Percentiles rank a stretch among this genome's conserved stretches.
phyloP scores from a whole-genome alignment of 306 rosid species.

The Crotalaria pallida region DNA sequence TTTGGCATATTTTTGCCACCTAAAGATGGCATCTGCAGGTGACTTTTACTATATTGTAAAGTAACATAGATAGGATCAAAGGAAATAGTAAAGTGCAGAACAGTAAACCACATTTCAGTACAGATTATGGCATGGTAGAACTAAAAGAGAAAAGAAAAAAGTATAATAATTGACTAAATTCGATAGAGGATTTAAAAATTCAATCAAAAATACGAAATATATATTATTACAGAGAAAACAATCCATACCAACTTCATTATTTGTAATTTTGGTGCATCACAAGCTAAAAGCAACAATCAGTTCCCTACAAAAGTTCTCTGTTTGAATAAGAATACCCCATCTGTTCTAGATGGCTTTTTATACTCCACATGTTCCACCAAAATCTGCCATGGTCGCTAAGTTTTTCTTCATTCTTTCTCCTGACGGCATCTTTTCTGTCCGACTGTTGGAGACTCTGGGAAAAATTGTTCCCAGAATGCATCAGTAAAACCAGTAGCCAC shows the following conservation, averaged over 20 bases:
- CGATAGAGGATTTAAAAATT: not conserved
- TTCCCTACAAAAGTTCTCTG: constrained; percentile 36
- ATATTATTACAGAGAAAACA: too few relatives aligned
- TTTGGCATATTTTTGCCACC: too few relatives aligned
- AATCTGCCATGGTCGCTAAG: constrained; percentile 32
- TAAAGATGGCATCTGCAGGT: not conserved
- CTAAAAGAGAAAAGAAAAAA: not conserved
- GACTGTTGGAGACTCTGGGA: constrained; percentile 74
- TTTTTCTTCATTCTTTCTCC: constrained; percentile 24
- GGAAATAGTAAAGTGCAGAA: not conserved
- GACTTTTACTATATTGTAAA: not conserved
- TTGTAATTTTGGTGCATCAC: constrained; percentile 35
- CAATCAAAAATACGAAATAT: constrained; percentile 12
- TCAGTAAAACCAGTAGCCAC: constrained; percentile 52
- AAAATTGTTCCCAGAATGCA: constrained; percentile 73
- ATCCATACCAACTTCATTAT: too few relatives aligned
- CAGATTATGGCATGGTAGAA: not conserved
- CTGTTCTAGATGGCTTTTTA: constrained; percentile 59
- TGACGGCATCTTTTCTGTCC: constrained; percentile 37
- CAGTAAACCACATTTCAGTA: not conserved
- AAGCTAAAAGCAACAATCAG: constrained; percentile 29
- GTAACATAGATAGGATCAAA: not conserved
- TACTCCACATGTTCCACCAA: constrained; percentile 46
- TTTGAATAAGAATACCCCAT: constrained; percentile 64
- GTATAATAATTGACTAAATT: not conserved